Percentiles rank a stretch among this genome's conserved stretches.
Evolutionary conservation across 2,329 filamentous ascomycete species (phyloP).

Genomic region (Claviceps citrina): DNA sequence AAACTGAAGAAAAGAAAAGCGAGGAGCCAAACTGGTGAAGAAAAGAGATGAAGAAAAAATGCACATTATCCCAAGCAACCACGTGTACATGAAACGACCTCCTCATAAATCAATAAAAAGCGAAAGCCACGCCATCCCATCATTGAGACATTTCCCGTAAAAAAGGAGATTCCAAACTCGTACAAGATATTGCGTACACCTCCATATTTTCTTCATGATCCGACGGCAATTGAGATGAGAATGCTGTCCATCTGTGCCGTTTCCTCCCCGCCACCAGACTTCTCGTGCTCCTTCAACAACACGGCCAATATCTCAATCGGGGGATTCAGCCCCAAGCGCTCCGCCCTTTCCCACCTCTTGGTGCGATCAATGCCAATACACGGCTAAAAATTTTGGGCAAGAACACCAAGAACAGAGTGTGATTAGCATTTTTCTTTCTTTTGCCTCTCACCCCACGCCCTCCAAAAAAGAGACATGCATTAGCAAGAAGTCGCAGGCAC

Average conservation of each 20-base stretch:
- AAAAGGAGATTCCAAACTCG: slow-evolving; percentile 1
- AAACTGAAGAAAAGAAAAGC: too few relatives aligned
- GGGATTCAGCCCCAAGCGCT: slow-evolving; percentile 67
- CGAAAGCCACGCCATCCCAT: slow-evolving; percentile 3
- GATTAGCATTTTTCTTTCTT: too few relatives aligned
- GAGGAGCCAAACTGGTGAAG: too few relatives aligned
- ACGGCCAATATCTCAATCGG: slow-evolving; percentile 84
- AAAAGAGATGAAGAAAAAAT: not conserved
- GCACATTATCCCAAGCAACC: not conserved
- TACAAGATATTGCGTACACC: too few relatives aligned
- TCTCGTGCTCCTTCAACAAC: slow-evolving; percentile 54
- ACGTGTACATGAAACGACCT: not conserved
- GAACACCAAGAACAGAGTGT: not conserved
- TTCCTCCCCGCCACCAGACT: slow-evolving; percentile 38
- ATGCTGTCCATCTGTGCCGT: slow-evolving; percentile 61
- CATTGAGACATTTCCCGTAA: slow-evolving; percentile 7
- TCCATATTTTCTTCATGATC: slow-evolving; percentile 19
- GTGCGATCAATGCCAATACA: slow-evolving; percentile 71
- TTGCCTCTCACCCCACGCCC: too few relatives aligned
- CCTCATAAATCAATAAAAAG: too few relatives aligned
- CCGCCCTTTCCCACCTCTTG: slow-evolving; percentile 77
- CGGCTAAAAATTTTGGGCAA: slow-evolving; percentile 40
- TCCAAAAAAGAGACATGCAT: not conserved
- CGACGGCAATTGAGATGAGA: slow-evolving; percentile 33
- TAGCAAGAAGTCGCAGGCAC: slow-evolving; percentile 20